Percentiles rank a stretch among this genome's conserved stretches.
Conservation (phyloP, 441 rosid species). For the Omphalea diandra region DNA sequence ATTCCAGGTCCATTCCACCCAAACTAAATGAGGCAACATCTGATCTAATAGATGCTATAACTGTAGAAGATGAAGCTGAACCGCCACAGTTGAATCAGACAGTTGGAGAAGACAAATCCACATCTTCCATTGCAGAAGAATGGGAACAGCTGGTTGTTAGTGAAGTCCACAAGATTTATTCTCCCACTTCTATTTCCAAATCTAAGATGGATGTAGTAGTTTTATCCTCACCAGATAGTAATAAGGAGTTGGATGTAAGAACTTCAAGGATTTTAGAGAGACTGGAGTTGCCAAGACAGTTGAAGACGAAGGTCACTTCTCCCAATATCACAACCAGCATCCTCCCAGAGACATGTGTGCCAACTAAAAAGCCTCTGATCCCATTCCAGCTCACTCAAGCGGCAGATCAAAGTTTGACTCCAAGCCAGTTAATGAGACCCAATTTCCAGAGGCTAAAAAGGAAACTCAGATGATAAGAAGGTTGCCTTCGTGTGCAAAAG, state of each 20-base stretch:
- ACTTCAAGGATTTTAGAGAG: constrained; percentile 88
- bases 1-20: constrained; percentile 46
- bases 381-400: constrained; percentile 49
- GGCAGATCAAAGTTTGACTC: constrained; percentile 36
- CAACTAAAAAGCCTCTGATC: constrained; percentile 50
- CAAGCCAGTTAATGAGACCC: constrained; percentile 79
- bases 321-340: constrained; percentile 38
- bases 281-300: constrained; percentile 72
- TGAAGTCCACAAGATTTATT: constrained; percentile 43
- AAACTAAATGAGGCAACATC: constrained; percentile 32
- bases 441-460: constrained; percentile 67
- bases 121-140: constrained; percentile 62
- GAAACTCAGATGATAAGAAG: constrained; percentile 44
- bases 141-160: constrained; percentile 80
- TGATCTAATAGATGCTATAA: constrained; percentile 26
- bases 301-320: constrained; percentile 50
- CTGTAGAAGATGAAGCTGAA: constrained; percentile 38
- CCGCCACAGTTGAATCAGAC: constrained; percentile 23
- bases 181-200: constrained; percentile 46
- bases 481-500: background rate
- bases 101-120: constrained; percentile 38
- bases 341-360: constrained; percentile 29
- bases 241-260: constrained; percentile 51
- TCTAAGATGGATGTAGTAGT: constrained; percentile 34
- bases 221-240: constrained; percentile 41